These are phyloP conservation scores for Aspergillus aculeatus DNA, from an alignment of 2,329 filamentous ascomycete species.

Conservation along the genomic window DNA sequence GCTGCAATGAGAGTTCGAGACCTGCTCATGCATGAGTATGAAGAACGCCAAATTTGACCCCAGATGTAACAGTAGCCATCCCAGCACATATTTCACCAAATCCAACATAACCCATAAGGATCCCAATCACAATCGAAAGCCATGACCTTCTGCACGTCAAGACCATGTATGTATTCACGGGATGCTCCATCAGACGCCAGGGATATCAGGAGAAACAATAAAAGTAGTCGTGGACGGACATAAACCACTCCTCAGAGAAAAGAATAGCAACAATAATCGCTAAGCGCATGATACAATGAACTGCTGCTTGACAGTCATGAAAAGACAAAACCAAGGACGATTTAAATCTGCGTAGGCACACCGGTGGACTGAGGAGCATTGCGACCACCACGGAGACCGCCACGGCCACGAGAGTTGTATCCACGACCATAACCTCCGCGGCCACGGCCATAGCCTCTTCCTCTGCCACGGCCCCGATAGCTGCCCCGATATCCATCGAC, in stretches of 20 bases:
- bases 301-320: slow-evolving; percentile 10
- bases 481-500: slow-evolving; percentile 85
- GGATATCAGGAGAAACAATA: slow-evolving; percentile 17
- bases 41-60: slow-evolving; percentile 19
- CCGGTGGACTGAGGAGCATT: slow-evolving; percentile 40
- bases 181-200: slow-evolving; percentile 27
- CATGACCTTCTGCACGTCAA: slow-evolving; percentile 24
- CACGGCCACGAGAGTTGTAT: slow-evolving; percentile 37
- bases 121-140: slow-evolving; percentile 19
- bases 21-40: slow-evolving; percentile 17
- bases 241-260: slow-evolving; percentile 23
- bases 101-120: slow-evolving; percentile 19
- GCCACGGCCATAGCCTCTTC: slow-evolving; percentile 50
- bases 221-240: slow-evolving; percentile 19
- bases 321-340: slow-evolving; percentile 3
- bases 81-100: slow-evolving; percentile 15
- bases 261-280: slow-evolving; percentile 22
- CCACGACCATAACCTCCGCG: slow-evolving; percentile 49
- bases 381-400: slow-evolving; percentile 41
- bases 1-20: slow-evolving; percentile 15
- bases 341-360: slow-evolving; percentile 36
- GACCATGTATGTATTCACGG: slow-evolving; percentile 26
- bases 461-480: slow-evolving; percentile 64
- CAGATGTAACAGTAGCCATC: slow-evolving; percentile 16
- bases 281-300: slow-evolving; percentile 17